These are phyloP conservation scores for Echites panduratus DNA, from an alignment of 257 asterid species.

Conservation along the genomic window DNA sequence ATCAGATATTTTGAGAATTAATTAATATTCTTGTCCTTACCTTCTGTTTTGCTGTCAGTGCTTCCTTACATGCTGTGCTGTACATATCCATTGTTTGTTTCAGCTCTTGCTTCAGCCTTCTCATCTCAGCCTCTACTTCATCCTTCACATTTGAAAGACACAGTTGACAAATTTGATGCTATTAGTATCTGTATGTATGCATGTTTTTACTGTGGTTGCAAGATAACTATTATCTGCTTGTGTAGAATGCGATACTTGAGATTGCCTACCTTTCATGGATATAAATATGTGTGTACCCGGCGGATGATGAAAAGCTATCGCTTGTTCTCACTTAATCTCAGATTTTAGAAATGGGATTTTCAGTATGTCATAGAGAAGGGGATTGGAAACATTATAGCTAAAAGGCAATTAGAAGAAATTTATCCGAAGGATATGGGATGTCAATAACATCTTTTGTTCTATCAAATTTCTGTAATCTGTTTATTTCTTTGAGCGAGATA, in stretches of 20 bases:
- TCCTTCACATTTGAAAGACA: constrained; percentile 40
- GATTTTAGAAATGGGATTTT: background rate
- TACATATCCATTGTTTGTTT: constrained; percentile 96
- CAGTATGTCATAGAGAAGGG: background rate
- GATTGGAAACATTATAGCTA: background rate
- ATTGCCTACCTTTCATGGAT: too few species aligned
- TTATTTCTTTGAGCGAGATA: background rate
- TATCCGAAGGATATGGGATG: background rate
- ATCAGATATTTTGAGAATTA: background rate
- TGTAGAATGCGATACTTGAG: background rate
- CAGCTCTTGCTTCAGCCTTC: constrained; percentile 86
- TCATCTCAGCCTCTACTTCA: constrained; percentile 88
- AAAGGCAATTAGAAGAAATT: background rate
- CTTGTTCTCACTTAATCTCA: background rate
- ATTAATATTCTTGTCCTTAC: constrained; percentile 21
- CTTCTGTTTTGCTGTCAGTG: constrained; percentile 75
- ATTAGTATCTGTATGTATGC: background rate
- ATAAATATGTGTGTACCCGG: too few species aligned
- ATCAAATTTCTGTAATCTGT: background rate
- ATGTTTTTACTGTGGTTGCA: background rate
- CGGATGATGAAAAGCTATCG: too few species aligned
- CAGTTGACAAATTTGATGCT: background rate
- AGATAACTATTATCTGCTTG: background rate
- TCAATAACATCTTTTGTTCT: background rate
- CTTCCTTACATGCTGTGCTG: constrained; percentile 92